These are phyloP conservation scores for Yueomyces sinensis DNA, from an alignment of 805 yeast species.

Conservation along the genomic window DNA sequence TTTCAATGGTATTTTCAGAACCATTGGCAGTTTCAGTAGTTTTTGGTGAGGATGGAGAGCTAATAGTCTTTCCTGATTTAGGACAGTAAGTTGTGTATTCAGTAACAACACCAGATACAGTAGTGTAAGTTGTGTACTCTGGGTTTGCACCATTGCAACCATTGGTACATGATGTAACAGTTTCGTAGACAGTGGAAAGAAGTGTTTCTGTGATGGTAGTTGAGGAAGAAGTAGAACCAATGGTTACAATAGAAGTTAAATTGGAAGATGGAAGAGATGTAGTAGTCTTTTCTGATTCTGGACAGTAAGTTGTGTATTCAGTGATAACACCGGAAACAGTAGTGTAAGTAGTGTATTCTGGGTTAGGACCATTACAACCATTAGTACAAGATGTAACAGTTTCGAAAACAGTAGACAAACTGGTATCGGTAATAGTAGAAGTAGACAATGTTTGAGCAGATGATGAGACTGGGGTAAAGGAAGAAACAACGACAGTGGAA, in stretches of 20 bases:
- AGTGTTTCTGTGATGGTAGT: not conserved
- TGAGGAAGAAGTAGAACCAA: slow-evolving; percentile 1
- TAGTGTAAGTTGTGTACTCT: slow-evolving; percentile 1
- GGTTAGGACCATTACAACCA: slow-evolving; percentile 1
- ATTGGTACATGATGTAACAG: slow-evolving; percentile 7
- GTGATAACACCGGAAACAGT: slow-evolving; percentile 15
- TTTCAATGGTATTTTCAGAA: slow-evolving; percentile 10
- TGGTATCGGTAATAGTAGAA: slow-evolving; percentile 6
- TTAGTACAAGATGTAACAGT: slow-evolving; percentile 2
- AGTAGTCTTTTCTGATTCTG: slow-evolving; percentile 3
- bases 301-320: slow-evolving; percentile 1
- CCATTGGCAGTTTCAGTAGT: slow-evolving; percentile 18
- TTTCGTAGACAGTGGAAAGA: slow-evolving; percentile 20
- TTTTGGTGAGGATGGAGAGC: slow-evolving; percentile 1
- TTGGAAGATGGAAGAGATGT: slow-evolving; percentile 1
- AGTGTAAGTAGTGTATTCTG: slow-evolving; percentile 3
- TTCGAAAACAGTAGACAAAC: slow-evolving; percentile 1
- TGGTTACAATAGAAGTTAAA: not conserved
- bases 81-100: slow-evolving; percentile 2
- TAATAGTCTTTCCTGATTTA: slow-evolving; percentile 3
- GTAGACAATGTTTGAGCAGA: slow-evolving; percentile 4
- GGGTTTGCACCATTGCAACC: slow-evolving; percentile 1
- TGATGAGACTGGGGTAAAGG: not conserved
- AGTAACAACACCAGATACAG: slow-evolving; percentile 6
- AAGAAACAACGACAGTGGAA: slow-evolving; percentile 1